Percentiles rank a stretch among this genome's conserved stretches.
These are phyloP conservation scores for Paradendryphiella salina DNA, from an alignment of 2,329 filamentous ascomycete species.

Conservation along the genomic window DNA sequence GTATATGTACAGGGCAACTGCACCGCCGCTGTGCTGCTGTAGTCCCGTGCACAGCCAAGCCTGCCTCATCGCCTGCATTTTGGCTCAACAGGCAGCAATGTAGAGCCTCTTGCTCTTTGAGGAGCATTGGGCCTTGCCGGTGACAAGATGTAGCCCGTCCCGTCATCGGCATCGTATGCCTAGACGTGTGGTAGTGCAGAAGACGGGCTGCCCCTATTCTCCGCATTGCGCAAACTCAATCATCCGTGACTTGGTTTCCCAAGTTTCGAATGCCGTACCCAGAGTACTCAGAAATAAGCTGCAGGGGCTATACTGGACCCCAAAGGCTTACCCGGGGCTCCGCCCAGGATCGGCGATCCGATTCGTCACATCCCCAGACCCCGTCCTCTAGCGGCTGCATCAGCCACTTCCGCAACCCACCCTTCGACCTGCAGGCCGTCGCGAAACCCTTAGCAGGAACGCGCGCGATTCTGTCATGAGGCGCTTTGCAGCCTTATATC, in stretches of 20 bases:
- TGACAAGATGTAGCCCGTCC: neutral
- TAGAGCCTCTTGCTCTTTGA: too few species aligned
- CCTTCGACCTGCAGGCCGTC: slow-evolving; percentile 17
- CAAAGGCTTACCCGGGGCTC: slow-evolving; percentile 23
- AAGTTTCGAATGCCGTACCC: slow-evolving; percentile 4
- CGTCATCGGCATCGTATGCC: slow-evolving; percentile 1
- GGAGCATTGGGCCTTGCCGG: too few species aligned
- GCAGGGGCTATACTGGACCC: slow-evolving; percentile 3
- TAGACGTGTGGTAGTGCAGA: neutral
- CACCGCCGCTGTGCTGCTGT: neutral
- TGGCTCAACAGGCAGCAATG: neutral
- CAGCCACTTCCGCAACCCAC: slow-evolving; percentile 38
- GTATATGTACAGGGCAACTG: neutral
- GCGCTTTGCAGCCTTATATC: slow-evolving; percentile 34
- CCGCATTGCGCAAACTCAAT: slow-evolving; percentile 9
- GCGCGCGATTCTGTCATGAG: slow-evolving; percentile 27
- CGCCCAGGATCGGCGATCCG: neutral
- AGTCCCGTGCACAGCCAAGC: neutral
- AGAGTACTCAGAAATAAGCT: slow-evolving; percentile 6
- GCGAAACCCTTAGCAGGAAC: slow-evolving; percentile 13
- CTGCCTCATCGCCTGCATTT: slow-evolving; percentile 4
- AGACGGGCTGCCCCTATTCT: slow-evolving; percentile 29
- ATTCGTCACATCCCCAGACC: slow-evolving; percentile 6
- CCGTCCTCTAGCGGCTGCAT: slow-evolving; percentile 7
- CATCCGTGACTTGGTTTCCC: slow-evolving; percentile 7